Percentiles rank a stretch among this genome's conserved stretches.
phyloP scores from a whole-genome alignment of 768 basidiomycete species.

The Tephrocybe sp. region DNA sequence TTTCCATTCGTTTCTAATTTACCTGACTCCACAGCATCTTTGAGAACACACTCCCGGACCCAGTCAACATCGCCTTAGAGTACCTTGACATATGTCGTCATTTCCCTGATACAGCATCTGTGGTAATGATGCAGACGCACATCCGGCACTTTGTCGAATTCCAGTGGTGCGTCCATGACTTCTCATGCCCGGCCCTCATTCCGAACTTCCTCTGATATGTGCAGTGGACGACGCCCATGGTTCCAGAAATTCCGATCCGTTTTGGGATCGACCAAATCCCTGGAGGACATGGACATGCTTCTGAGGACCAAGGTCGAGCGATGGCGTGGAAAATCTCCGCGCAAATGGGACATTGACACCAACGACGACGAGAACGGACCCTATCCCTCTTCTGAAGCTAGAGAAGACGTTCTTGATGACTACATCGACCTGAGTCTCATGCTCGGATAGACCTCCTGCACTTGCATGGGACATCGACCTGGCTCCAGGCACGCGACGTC shows the following conservation, averaged over 20 bases:
- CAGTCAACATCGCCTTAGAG: conserved; percentile 65
- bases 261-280: conserved; percentile 38
- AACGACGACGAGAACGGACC: conserved; percentile 16
- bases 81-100: conserved; percentile 62
- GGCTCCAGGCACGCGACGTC: conserved; percentile 1
- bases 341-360: conserved; percentile 20
- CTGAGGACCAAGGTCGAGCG: conserved; percentile 43
- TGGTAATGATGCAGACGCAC: conserved; percentile 59
- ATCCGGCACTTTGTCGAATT: conserved; percentile 67
- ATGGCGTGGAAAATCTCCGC: conserved; percentile 45
- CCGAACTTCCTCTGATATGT: conserved; percentile 6
- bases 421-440: conserved; percentile 11
- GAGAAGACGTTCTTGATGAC: conserved; percentile 8
- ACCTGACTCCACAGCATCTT: conserved; percentile 49
- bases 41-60: conserved; percentile 52
- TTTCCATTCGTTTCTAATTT: conserved; percentile 7
- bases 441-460: background rate
- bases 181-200: conserved; percentile 14
- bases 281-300: conserved; percentile 48
- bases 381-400: conserved; percentile 8
- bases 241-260: conserved; percentile 53
- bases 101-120: conserved; percentile 48
- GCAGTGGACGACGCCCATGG: conserved; percentile 54
- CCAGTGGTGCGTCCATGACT: conserved; percentile 52
- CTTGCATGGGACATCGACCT: background rate